Evolutionary conservation across 768 basidiomycete species (phyloP), one percentile per base, ranked within the genome.

Genomic region (Vararia minispora): DNA sequence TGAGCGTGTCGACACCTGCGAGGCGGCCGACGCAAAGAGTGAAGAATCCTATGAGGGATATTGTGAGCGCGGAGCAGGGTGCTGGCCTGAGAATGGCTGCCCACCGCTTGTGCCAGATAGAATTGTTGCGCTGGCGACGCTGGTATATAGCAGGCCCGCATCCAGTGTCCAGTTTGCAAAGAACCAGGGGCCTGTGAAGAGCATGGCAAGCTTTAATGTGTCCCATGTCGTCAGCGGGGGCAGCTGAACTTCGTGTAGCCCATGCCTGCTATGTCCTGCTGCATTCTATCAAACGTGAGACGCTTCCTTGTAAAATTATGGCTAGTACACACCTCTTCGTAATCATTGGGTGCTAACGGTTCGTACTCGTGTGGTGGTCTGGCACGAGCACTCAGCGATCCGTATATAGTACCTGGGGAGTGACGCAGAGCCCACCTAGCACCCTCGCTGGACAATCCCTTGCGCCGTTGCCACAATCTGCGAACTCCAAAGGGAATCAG

Each of bases 181-280:
- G 52, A 99, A 95, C 89, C 92, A 99, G 25, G 94, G 63, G 41
- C 86, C 68, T 56, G 83, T 89, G 58, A 97, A 98, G 35, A 69
- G 59, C 5, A 74, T 62, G 4, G 94, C 88, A 10, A 99, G 67
- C 27, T 70, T 58, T 6, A 79, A 78, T 0, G 95, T 98, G 60
- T 95, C 79, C 31, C 54, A 54, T 3, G 59, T 58, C 2, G 79
- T 79, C 24, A 91, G 58, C 23, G 70, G 74, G 2, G 57, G 52
- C 24, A 57, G 33, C 37, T 6, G 13, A 17, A 35, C 13, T 16
- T 35, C 21, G 14, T n/a, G 22, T 18, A 26, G 21, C 18, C 7
- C 6, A n/a, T n/a, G 36, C 7, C 13, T n/a, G n/a, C n/a, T n/a
- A n/a, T n/a, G n/a, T n/a, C n/a, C n/a, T n/a, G n/a, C n/a, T n/a